Evolutionary conservation across 805 yeast species (phyloP).

Genomic region (Blastobotrys terrestris): DNA sequence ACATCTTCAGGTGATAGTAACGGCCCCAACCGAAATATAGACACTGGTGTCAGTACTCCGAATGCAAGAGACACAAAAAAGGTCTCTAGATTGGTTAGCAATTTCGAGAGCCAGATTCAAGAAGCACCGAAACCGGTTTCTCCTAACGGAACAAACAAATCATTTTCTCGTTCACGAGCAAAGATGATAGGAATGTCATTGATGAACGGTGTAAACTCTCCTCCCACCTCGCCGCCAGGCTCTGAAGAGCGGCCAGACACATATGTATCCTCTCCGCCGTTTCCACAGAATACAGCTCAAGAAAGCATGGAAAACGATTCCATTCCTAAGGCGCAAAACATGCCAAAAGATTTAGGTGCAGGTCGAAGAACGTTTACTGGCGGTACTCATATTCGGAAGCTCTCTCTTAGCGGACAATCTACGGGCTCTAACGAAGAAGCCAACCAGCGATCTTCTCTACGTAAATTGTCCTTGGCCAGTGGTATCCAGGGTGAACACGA

Average conservation of each 20-base stretch:
- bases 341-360: not conserved
- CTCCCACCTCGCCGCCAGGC: not conserved
- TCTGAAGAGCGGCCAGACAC: too few relatives aligned
- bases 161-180: slow-evolving; percentile 3
- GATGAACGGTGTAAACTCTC: slow-evolving; percentile 2
- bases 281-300: too few relatives aligned
- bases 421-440: not conserved
- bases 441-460: not conserved
- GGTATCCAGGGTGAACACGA: not conserved
- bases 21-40: not conserved
- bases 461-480: not conserved
- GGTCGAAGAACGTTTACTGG: not conserved
- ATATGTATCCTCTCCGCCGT: too few relatives aligned
- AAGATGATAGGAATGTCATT: slow-evolving; percentile 3
- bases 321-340: not conserved
- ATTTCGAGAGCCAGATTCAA: slow-evolving; percentile 1
- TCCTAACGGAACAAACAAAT: not conserved
- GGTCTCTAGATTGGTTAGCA: slow-evolving; percentile 1
- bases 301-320: not conserved
- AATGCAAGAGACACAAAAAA: not conserved
- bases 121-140: not conserved
- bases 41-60: not conserved
- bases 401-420: not conserved
- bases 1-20: not conserved
- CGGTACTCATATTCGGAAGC: slow-evolving; percentile 7